Percentiles rank a stretch among this genome's conserved stretches.
These are phyloP conservation scores for Hypoxylon fragiforme DNA, from an alignment of 495 filamentous ascomycete species.

Conservation along the genomic window DNA sequence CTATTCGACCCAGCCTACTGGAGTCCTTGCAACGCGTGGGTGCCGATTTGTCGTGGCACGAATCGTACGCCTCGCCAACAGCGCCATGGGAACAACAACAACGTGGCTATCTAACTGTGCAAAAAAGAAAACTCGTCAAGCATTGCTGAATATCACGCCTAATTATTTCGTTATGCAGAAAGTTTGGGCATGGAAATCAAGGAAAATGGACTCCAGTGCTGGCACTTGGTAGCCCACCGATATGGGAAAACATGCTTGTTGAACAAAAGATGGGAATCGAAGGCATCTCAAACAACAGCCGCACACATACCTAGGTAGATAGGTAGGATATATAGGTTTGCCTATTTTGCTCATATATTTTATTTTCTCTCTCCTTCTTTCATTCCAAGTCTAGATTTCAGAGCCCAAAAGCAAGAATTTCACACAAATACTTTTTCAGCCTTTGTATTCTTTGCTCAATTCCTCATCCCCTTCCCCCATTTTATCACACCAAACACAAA, in stretches of 20 bases:
- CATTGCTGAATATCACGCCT: slow-evolving; percentile 2
- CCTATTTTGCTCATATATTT: no score
- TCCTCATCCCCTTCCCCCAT: no score
- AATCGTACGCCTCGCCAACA: slow-evolving; percentile 13
- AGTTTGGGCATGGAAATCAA: slow-evolving; percentile 6
- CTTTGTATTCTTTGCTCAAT: no score
- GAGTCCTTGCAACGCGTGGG: slow-evolving; percentile 7
- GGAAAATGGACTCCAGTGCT: slow-evolving; percentile 11
- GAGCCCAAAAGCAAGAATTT: no score
- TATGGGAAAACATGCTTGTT: no score
- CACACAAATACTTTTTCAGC: no score
- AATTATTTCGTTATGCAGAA: slow-evolving; percentile 8
- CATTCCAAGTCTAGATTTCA: no score
- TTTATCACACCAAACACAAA: no score
- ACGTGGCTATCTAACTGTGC: slow-evolving; percentile 20
- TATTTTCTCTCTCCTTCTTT: no score
- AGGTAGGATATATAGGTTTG: no score
- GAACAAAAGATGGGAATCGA: background rate
- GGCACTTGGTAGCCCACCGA: slow-evolving; percentile 4
- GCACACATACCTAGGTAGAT: no score
- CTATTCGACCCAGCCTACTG: slow-evolving; percentile 8
- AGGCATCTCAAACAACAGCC: slow-evolving; percentile 1
- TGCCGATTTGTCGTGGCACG: slow-evolving; percentile 30
- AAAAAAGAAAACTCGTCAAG: slow-evolving; percentile 10
- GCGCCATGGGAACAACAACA: slow-evolving; percentile 12